Evolutionary conservation across 768 basidiomycete species (phyloP).

Genomic region (Mycena rebaudengoi): DNA sequence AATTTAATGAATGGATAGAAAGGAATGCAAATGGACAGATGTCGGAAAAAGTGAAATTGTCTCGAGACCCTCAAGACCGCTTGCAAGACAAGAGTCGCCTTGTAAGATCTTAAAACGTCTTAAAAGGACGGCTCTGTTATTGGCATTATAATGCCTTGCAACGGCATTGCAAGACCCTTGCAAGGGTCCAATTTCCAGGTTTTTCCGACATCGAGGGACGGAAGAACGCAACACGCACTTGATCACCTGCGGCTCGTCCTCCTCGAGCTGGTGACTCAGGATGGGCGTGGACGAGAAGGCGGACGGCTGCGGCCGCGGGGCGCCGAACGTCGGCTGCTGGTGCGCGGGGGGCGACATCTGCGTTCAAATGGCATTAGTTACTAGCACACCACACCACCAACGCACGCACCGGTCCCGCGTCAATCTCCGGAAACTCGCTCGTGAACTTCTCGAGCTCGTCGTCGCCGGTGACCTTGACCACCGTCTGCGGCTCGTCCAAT

Average conservation of each 20-base stretch:
- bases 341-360: slow-evolving; percentile 41
- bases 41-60: too few species aligned
- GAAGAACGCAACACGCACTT: too few species aligned
- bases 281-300: slow-evolving; percentile 78
- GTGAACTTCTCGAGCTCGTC: slow-evolving; percentile 89
- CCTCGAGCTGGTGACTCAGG: slow-evolving; percentile 68
- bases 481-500: slow-evolving; percentile 64
- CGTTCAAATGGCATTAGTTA: background rate
- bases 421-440: slow-evolving; percentile 85
- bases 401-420: slow-evolving; percentile 50
- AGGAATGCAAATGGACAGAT: too few species aligned
- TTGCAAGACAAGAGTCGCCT: too few species aligned
- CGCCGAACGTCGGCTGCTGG: slow-evolving; percentile 55
- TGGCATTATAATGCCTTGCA: too few species aligned
- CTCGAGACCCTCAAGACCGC: too few species aligned
- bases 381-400: background rate
- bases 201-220: too few species aligned
- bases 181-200: too few species aligned
- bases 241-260: slow-evolving; percentile 89
- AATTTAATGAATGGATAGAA: background rate
- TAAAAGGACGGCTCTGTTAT: too few species aligned
- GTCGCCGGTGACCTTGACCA: slow-evolving; percentile 84
- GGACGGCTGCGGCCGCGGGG: slow-evolving; percentile 80
- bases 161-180: too few species aligned
- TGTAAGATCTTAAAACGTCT: too few species aligned